Base-by-base conservation (phyloP, 352 stramenopile genomes). In the Halophytophthora polymorphica region DNA sequence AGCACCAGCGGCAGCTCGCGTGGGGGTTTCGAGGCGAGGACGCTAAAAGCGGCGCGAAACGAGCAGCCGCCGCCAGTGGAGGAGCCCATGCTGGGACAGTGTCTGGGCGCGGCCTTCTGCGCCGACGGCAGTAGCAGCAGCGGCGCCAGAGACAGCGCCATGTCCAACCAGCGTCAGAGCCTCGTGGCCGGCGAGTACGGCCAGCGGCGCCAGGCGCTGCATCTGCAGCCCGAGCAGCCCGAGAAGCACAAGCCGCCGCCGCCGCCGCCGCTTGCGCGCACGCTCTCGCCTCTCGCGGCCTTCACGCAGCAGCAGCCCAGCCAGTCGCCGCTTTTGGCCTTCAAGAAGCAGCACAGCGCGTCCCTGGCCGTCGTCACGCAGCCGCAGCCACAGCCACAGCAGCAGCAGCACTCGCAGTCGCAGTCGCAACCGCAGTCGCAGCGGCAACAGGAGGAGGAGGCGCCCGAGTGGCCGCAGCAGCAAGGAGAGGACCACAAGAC, bases 101-200 rank as follows among this genome's bases (percentile, higher is more conserved):
- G 62, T 22, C 57, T 71, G 36, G 52, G 48, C 45, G 53, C 58
- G 35, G 58, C 53, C 49, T 71, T 67, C 45, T 71, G 62, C 23
- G 57, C 66, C 48, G 60, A 64, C 61, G 62, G 7, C 34, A 53
- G 13, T 34, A 52, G 36, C 45, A 54, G 12, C 49, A 56, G 40
- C 40, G 46, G 36, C 17, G 39, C 3, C 19, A 41, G 19, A 28
- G 29, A 17, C 21, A 50, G 15, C 21, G 69, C 66, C 58, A 63
- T 51, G 25, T 48, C 46, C 19, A 66, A 69, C 52, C 59, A 70
- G 44, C 59, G 47, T 15, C 63, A 64, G 31, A 56, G 58, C 25
- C 60, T 73, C 53, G 55, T 73, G 45, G 55, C 63, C 15, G 66
- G 66, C 41, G 66, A 71, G 45, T 75, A 75, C 45, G 62, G 50